Base-by-base conservation (phyloP, 768 basidiomycete species). In the Podaxis mareebaensis region DNA sequence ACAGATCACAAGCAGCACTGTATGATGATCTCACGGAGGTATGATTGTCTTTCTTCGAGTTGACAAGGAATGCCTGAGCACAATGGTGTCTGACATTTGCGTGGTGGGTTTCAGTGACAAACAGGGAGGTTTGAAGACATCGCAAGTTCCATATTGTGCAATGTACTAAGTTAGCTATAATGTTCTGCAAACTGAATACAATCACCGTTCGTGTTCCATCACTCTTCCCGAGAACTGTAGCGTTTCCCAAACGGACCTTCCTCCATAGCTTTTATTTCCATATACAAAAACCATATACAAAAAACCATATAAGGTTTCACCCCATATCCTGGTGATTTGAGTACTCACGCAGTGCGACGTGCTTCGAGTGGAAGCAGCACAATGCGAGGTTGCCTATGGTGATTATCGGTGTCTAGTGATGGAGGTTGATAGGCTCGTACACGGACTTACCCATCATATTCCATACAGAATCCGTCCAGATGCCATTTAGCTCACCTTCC, bases 181-280 rank as follows among this genome's bases (percentile, higher is more conserved):
- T 26, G 26, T 26, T 26, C 26, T 3, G 26, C 26, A 26, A 26
- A 2, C 26, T 3, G 26, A 26, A 3, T 26, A 26, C 26, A 26
- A 26, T 26, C 26, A 26, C 26, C 26, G 2, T 26, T 26, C 3
- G 3, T 26, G 26, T 26, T 26, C 26, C 3, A 26, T 42, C 39
- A 58, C 46, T 51, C 28, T 46, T 60, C 59, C 38, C 28, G 56
- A 38, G 30, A 36, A 17, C 52, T 64, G 38, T 64, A 58, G 30
- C 58, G 58, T 22, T 52, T 12, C 42, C 61, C 61, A 17, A 64
- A 51, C 2, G 58, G 1, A 8, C 62, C 55, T 30, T 85, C 84
- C 63, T 89, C 82, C 28, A 82, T 81, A 0, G 88, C 89, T 70
- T 89, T 90, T 70, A 91, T 90, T 74, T 90, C 89, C 90, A 70